Evolutionary conservation across 352 stramenopile genomes (phyloP).

Genomic region (Phytopythium litorale): DNA sequence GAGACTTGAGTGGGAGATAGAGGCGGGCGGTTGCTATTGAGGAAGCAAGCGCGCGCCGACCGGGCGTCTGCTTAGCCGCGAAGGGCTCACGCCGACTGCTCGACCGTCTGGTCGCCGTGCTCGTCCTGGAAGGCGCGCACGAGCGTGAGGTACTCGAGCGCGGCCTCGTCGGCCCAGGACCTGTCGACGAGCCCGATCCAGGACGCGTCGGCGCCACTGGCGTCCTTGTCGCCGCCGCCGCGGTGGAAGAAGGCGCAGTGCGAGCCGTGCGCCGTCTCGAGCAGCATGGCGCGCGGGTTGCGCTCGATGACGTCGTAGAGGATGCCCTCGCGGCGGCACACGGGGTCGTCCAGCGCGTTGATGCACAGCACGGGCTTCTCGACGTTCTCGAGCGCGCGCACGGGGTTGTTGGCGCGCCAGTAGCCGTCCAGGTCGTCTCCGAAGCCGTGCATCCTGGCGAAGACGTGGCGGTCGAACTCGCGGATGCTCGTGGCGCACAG

Average conservation of each 20-base stretch:
- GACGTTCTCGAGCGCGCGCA: conserved; percentile 27
- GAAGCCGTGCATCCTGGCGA: conserved; percentile 39
- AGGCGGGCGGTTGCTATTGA: neutral
- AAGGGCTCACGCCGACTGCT: neutral
- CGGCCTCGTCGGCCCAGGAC: conserved; percentile 57
- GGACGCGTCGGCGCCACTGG: neutral
- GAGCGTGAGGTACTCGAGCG: conserved; percentile 56
- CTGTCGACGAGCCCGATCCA: conserved; percentile 23
- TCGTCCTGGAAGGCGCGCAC: conserved; percentile 36
- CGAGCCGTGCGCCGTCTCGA: conserved; percentile 29
- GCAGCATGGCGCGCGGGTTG: conserved; percentile 26
- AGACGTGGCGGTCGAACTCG: conserved; percentile 37
- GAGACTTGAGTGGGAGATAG: neutral
- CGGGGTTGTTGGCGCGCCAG: conserved; percentile 39
- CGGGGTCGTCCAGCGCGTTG: conserved; percentile 45
- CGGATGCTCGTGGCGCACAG: conserved; percentile 23
- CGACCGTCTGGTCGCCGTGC: neutral
- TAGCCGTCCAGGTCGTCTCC: conserved; percentile 27
- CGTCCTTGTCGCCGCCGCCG: conserved; percentile 9
- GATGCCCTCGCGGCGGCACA: conserved; percentile 35
- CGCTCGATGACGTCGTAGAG: conserved; percentile 26
- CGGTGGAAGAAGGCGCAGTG: conserved; percentile 44
- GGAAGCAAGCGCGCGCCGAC: neutral
- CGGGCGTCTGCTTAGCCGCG: no score
- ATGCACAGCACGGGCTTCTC: conserved; percentile 28